Evolutionary conservation across 2,329 filamentous ascomycete genomes (phyloP), one percentile per base, ranked within the genome.

Genomic region (Colletotrichum nymphaeae): DNA sequence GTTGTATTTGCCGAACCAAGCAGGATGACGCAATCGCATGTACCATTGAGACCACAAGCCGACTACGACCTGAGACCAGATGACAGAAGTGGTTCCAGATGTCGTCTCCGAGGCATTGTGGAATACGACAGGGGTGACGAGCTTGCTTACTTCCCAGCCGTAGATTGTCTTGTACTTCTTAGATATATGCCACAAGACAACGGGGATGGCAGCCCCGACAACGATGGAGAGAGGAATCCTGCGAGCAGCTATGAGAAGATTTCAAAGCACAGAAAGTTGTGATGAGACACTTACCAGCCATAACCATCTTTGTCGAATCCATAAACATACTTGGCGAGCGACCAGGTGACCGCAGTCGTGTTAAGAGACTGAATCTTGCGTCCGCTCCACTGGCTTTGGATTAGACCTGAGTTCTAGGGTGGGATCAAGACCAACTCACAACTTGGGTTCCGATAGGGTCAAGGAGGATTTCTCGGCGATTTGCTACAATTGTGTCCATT

Each of bases 291-390:
- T 69, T 14, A 69, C 73, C 59, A 68, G 12, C 73, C 73, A n/a
- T 73, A 64, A n/a, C 59, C 74, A 4, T 67, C 56, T 5, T 62
- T 66, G 9, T 68, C 57, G 32, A 75, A 74, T n/a, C 62, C 63
- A 7, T 71, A 78, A 9, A 77, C 73, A 32, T 79, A 75, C 9
- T 77, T 74, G 26, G 78, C 75, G 24, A 77, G 56, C 14, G 77
- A 75, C 79, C 79, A 80, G 9, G 79, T 76, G 14, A 80, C 76
- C 1, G 78, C 78, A 7, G 75, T 76, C 1, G 84, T 83, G 74
- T 88, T 88, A 80, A 83, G 85, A 3, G 81, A 79, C 75, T 88
- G 86, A 2, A 87, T 80, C 52, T 84, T 83, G 14, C 85, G 83
- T n/a, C 86, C 85, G 37, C 83, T 85, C 86, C 86, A 88, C 72